Conservation (phyloP, 768 basidiomycete species). For the Kockovaella imperatae region DNA sequence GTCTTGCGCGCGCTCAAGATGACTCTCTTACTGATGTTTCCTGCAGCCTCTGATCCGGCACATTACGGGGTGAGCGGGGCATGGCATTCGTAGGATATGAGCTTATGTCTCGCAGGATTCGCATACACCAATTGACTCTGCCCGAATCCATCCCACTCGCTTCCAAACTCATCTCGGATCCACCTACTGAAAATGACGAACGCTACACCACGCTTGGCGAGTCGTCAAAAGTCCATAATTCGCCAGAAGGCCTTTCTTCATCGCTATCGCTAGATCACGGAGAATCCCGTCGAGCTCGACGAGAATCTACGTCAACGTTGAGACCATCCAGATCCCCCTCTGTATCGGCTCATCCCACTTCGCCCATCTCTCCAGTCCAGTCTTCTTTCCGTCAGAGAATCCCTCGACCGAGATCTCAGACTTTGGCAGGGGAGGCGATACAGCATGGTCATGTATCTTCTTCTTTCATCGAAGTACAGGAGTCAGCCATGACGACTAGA, state of each 20-base stretch:
- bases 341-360: neutral
- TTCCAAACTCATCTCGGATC: constrained; percentile 12
- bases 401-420: constrained; percentile 25
- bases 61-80: constrained; percentile 29
- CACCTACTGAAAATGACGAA: neutral
- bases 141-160: constrained; percentile 18
- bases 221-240: too few species aligned
- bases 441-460: constrained; percentile 12
- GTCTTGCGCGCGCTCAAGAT: constrained; percentile 1
- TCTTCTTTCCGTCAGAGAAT: constrained; percentile 3
- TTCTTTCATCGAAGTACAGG: neutral
- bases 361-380: neutral
- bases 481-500: neutral
- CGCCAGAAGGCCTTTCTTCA: neutral
- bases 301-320: constrained; percentile 1
- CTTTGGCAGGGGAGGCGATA: constrained; percentile 36
- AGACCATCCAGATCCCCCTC: neutral
- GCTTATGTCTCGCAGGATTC: constrained; percentile 18
- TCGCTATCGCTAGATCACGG: neutral
- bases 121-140: constrained; percentile 36
- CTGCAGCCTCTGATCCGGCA: constrained; percentile 28
- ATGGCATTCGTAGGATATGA: neutral
- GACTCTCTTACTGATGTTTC: neutral
- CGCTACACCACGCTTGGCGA: neutral
- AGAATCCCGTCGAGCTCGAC: neutral